Percentiles rank a stretch among this genome's conserved stretches.
phyloP scores from a whole-genome alignment of 768 basidiomycete species.

The Lactarius hengduanensis region DNA sequence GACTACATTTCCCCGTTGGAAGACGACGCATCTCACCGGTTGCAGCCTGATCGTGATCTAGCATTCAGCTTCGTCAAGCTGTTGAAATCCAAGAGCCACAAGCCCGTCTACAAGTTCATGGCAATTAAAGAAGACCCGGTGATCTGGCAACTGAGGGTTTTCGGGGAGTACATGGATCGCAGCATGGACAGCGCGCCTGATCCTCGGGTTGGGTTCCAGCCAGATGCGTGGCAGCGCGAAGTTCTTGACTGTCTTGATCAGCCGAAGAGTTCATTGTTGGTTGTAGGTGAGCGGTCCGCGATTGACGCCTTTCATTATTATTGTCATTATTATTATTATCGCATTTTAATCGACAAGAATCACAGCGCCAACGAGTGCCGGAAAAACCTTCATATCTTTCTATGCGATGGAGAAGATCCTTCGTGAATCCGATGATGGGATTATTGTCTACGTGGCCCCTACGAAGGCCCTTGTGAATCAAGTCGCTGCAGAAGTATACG shows the following conservation, averaged over 20 bases:
- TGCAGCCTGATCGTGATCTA: constrained; percentile 33
- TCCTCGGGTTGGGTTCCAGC: constrained; percentile 57
- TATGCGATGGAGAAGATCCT: constrained; percentile 75
- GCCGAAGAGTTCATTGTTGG: constrained; percentile 54
- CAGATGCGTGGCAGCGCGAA: constrained; percentile 68
- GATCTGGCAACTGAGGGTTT: constrained; percentile 65
- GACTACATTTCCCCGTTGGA: constrained; percentile 37
- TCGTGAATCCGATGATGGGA: constrained; percentile 59
- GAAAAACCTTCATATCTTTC: constrained; percentile 76
- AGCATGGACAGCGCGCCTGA: constrained; percentile 64
- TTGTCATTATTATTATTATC: not conserved
- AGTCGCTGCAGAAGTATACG: constrained; percentile 72
- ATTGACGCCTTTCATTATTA: not conserved
- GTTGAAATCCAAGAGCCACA: constrained; percentile 45
- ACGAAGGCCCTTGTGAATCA: constrained; percentile 74
- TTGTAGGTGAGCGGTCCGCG: constrained; percentile 50
- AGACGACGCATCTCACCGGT: constrained; percentile 26
- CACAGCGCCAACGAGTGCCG: constrained; percentile 66
- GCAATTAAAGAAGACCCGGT: constrained; percentile 53
- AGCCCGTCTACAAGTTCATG: constrained; percentile 51
- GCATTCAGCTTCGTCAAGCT: constrained; percentile 58
- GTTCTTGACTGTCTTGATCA: constrained; percentile 65
- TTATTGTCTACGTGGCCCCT: constrained; percentile 71
- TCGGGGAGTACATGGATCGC: constrained; percentile 71
- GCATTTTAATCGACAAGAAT: not conserved